Conservation (phyloP, 768 basidiomycete genomes). For the Suillus luteus region DNA sequence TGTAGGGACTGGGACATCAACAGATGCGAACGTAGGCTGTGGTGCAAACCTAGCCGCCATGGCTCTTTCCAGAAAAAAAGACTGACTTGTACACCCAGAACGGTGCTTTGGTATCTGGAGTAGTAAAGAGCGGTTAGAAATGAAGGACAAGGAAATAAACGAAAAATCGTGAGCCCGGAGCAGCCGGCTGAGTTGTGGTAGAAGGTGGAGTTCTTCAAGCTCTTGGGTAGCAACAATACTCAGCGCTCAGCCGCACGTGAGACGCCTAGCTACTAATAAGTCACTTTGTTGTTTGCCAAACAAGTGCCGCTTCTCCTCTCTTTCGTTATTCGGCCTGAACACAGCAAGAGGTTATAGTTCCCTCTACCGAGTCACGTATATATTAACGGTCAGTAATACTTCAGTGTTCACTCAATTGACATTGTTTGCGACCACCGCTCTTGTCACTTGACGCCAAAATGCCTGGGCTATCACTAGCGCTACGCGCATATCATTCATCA, state of each 20-base stretch:
- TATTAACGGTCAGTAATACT: not conserved
- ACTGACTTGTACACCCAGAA: conserved; percentile 5
- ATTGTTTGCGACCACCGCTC: not conserved
- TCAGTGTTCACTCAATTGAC: not conserved
- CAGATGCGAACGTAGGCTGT: conserved; percentile 25
- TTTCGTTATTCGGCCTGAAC: not conserved
- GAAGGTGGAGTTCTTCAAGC: not conserved
- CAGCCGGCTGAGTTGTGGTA: conserved; percentile 19
- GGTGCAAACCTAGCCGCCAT: conserved; percentile 28
- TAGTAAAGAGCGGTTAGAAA: conserved; percentile 19
- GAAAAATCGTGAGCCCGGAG: conserved; percentile 20
- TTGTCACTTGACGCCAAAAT: not conserved
- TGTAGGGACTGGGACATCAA: conserved; percentile 59
- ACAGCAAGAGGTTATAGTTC: not conserved
- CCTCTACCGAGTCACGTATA: too few species aligned
- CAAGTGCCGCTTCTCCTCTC: not conserved
- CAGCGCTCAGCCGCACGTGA: not conserved
- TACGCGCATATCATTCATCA: not conserved
- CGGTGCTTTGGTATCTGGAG: not conserved
- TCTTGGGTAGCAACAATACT: conserved; percentile 1
- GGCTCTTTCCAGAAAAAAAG: conserved; percentile 4
- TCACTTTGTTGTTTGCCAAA: conserved; percentile 1
- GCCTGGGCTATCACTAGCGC: not conserved
- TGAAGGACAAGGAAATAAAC: conserved; percentile 19
- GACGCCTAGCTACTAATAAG: not conserved